These are phyloP conservation scores for Podaxis rugospora DNA, from an alignment of 768 basidiomycete genomes.

Conservation along the genomic window DNA sequence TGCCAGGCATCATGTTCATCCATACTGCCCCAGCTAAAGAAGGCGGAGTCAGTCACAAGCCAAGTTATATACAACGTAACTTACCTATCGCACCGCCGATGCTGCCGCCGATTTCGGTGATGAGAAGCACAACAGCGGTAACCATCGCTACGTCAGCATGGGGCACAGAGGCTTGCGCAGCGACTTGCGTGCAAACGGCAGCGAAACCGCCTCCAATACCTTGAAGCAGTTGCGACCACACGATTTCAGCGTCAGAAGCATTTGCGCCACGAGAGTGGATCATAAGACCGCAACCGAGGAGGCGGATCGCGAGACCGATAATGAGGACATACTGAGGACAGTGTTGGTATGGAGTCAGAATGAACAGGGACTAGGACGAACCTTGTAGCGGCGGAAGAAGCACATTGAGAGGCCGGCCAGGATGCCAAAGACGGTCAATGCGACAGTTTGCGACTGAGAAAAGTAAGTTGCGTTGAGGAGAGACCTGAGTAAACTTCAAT, in stretches of 20 bases:
- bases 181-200: conserved; percentile 49
- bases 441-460: conserved; percentile 52
- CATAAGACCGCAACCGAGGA: conserved; percentile 65
- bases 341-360: background rate
- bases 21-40: conserved; percentile 61
- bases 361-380: background rate
- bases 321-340: conserved; percentile 40
- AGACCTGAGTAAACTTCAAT: conserved; percentile 33
- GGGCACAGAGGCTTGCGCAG: conserved; percentile 60
- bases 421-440: conserved; percentile 62
- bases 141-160: conserved; percentile 65
- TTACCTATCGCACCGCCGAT: conserved; percentile 59
- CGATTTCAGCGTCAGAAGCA: conserved; percentile 49
- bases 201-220: conserved; percentile 74
- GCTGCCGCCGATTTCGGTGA: conserved; percentile 66
- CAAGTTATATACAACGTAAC: conserved; percentile 13
- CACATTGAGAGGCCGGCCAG: conserved; percentile 53
- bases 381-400: conserved; percentile 52
- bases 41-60: background rate
- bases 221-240: conserved; percentile 67
- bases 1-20: conserved; percentile 61
- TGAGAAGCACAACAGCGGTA: conserved; percentile 61
- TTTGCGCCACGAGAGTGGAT: conserved; percentile 64
- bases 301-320: conserved; percentile 52
- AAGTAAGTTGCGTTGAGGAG: conserved; percentile 61